These are phyloP conservation scores for Neurospora africana DNA, from an alignment of 495 filamentous ascomycete genomes.

Conservation along the genomic window DNA sequence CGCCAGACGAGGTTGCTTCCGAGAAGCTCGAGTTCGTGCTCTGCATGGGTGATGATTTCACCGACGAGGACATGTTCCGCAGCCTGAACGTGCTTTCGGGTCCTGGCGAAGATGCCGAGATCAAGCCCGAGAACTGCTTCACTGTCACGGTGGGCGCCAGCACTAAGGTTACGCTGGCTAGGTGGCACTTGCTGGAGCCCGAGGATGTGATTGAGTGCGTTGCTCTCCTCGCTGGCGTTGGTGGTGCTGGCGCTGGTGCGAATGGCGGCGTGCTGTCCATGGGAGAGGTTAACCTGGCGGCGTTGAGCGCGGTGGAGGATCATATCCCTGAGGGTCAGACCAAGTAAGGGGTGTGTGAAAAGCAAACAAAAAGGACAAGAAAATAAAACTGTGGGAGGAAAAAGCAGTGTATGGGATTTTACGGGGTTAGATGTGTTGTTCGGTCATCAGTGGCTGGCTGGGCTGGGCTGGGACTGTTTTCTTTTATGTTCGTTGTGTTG, in stretches of 20 bases:
- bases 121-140: constrained; percentile 55
- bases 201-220: constrained; percentile 75
- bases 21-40: constrained; percentile 67
- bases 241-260: constrained; percentile 33
- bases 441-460: not conserved
- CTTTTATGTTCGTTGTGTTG: not conserved
- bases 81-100: constrained; percentile 46
- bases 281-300: constrained; percentile 36
- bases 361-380: not conserved
- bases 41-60: constrained; percentile 90
- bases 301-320: constrained; percentile 33
- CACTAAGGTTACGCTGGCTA: constrained; percentile 75
- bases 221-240: constrained; percentile 52
- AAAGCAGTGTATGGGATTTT: not conserved
- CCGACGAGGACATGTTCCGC: constrained; percentile 85
- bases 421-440: not conserved
- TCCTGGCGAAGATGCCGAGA: constrained; percentile 27
- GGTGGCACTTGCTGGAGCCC: constrained; percentile 79
- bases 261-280: constrained; percentile 22
- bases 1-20: not conserved
- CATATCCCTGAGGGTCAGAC: constrained; percentile 17
- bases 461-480: not conserved
- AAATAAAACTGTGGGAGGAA: not conserved
- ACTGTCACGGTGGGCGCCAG: constrained; percentile 79
- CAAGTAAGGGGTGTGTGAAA: not conserved